These are phyloP conservation scores for Hypoxylon rubiginosum DNA, from an alignment of 2,329 filamentous ascomycete species.

Conservation along the genomic window DNA sequence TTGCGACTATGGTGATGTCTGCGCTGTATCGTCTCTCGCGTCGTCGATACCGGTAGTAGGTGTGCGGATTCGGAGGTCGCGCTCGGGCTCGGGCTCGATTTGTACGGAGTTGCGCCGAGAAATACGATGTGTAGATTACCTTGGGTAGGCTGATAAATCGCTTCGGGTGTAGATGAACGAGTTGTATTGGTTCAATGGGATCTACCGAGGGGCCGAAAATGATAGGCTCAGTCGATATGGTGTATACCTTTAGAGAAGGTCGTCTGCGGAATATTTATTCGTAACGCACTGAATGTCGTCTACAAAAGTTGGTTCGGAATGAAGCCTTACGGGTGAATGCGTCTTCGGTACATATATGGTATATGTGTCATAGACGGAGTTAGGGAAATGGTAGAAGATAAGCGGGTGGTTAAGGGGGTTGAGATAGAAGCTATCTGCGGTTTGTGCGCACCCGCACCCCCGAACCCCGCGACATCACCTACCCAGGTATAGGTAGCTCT, in stretches of 20 bases:
- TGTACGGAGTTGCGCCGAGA: not conserved
- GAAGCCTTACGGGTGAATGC: not conserved
- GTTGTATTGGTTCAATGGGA: slow-evolving; percentile 16
- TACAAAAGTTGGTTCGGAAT: not conserved
- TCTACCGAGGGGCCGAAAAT: slow-evolving; percentile 5
- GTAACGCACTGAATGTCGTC: not conserved
- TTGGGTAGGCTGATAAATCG: not conserved
- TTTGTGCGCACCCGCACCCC: slow-evolving; percentile 19
- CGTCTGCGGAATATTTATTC: not conserved
- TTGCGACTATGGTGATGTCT: slow-evolving; percentile 8
- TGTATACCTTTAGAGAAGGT: not conserved
- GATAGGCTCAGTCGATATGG: slow-evolving; percentile 7
- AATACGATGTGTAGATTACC: slow-evolving; percentile 6
- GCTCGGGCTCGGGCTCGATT: slow-evolving; percentile 14
- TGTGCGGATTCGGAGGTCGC: slow-evolving; percentile 1
- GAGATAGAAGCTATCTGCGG: slow-evolving; percentile 14
- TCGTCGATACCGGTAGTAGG: slow-evolving; percentile 6
- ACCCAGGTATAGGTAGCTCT: slow-evolving; percentile 12
- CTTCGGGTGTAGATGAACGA: slow-evolving; percentile 9
- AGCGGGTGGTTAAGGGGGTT: slow-evolving; percentile 11
- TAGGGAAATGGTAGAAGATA: slow-evolving; percentile 27
- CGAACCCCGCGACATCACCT: slow-evolving; percentile 39
- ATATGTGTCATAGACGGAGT: slow-evolving; percentile 24
- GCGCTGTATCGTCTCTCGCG: slow-evolving; percentile 11
- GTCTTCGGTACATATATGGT: slow-evolving; percentile 12